phyloP scores from a whole-genome alignment of 495 filamentous ascomycete species.

The Jackrogersella minutella region DNA sequence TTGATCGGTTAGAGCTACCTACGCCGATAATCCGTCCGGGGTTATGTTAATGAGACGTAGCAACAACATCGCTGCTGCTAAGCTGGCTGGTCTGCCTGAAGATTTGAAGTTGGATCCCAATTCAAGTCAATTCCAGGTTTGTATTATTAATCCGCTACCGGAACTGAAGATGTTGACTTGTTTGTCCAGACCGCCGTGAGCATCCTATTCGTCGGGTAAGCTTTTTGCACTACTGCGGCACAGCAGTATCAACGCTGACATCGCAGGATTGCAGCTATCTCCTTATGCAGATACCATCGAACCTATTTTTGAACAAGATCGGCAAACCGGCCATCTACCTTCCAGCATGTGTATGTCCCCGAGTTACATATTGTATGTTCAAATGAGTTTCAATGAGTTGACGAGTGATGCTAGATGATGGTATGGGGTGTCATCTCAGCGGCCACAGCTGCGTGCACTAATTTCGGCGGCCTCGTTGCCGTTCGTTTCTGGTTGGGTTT shows the following conservation, averaged over 20 bases:
- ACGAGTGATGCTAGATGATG: conserved; percentile 58
- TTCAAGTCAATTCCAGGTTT: conserved; percentile 58
- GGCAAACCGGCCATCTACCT: conserved; percentile 71
- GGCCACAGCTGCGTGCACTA: conserved; percentile 66
- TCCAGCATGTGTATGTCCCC: conserved; percentile 56
- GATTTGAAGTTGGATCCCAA: conserved; percentile 53
- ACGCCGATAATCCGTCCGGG: neutral
- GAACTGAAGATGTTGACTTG: conserved; percentile 12
- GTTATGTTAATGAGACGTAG: conserved; percentile 34
- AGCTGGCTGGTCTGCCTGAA: conserved; percentile 57
- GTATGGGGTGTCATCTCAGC: conserved; percentile 78
- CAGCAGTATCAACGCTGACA: neutral
- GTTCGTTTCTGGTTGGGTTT: conserved; percentile 78
- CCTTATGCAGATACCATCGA: conserved; percentile 68
- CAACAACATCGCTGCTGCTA: conserved; percentile 63
- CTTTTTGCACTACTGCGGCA: conserved; percentile 17
- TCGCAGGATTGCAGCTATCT: conserved; percentile 52
- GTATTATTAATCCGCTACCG: conserved; percentile 41
- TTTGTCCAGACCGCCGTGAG: conserved; percentile 63
- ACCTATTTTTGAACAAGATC: conserved; percentile 65
- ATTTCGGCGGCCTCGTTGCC: conserved; percentile 67
- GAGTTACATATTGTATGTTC: neutral
- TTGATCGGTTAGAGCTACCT: conserved; percentile 68
- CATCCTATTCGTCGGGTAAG: conserved; percentile 77
- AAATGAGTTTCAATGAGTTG: conserved; percentile 50